These are phyloP conservation scores for Austroboletus niveus DNA, from an alignment of 1,284 basidiomycete species.

Conservation along the genomic window DNA sequence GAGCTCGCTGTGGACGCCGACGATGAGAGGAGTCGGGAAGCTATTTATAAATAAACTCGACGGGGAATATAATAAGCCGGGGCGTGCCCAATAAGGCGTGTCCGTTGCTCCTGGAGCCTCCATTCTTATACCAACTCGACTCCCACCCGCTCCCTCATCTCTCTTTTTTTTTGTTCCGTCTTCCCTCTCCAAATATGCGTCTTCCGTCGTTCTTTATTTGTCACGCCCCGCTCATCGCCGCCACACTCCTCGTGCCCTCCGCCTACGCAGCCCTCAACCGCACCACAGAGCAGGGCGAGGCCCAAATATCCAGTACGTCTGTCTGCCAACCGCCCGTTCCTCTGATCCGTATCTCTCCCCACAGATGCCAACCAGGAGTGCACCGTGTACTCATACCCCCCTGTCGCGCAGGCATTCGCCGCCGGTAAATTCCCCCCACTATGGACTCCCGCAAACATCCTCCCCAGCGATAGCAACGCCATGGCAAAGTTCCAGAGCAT, in stretches of 20 bases:
- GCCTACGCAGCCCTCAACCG: neutral
- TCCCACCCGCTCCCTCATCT: too few species aligned
- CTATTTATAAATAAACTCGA: too few species aligned
- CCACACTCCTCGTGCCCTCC: neutral
- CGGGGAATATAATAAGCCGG: too few species aligned
- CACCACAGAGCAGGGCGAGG: neutral
- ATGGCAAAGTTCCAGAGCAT: conserved; percentile 39
- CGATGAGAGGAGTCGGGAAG: too few species aligned
- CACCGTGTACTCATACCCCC: conserved; percentile 37
- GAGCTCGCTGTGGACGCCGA: too few species aligned
- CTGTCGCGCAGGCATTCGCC: conserved; percentile 39
- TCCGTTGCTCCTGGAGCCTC: too few species aligned
- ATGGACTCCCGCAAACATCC: conserved; percentile 44
- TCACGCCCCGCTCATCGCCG: neutral
- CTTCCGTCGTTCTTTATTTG: neutral
- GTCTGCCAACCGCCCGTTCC: too few species aligned
- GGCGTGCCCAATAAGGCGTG: too few species aligned
- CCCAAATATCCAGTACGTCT: neutral
- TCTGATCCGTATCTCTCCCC: neutral
- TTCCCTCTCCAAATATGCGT: conserved; percentile 43
- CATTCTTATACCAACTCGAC: too few species aligned
- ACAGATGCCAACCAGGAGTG: conserved; percentile 29
- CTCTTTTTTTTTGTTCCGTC: too few species aligned
- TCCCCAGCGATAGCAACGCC: conserved; percentile 47
- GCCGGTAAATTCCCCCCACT: conserved; percentile 40